Percentiles rank a stretch among this genome's conserved stretches.
Evolutionary conservation across 345 rosid species (phyloP).

Genomic region (rapeseed (Brassica napus)): Da-Ae NC_063448.1:53090501-53091000

Average conservation of each 20-base stretch:
- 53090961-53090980: constrained; percentile 47
- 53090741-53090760: constrained; percentile 87
- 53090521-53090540: constrained; percentile 48
- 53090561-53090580: constrained; percentile 41
- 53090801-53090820: constrained; percentile 78
- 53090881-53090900: constrained; percentile 69
- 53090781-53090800: constrained; percentile 79
- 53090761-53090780: constrained; percentile 83
- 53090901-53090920: constrained; percentile 51
- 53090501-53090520: constrained; percentile 24
- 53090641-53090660: constrained; percentile 3
- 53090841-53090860: constrained; percentile 94
- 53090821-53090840: constrained; percentile 92
- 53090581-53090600: constrained; percentile 42
- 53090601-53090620: constrained; percentile 25
- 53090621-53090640: background rate
- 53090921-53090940: constrained; percentile 59
- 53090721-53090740: constrained; percentile 74
- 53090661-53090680: constrained; percentile 41
- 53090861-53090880: constrained; percentile 75
- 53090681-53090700: constrained; percentile 86
- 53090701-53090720: constrained; percentile 75
- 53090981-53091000: background rate
- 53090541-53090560: constrained; percentile 43
- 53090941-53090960: constrained; percentile 78